These are phyloP conservation scores for Pseudopithomyces maydicus DNA, from an alignment of 2,329 filamentous ascomycete genomes.

Conservation along the genomic window DNA sequence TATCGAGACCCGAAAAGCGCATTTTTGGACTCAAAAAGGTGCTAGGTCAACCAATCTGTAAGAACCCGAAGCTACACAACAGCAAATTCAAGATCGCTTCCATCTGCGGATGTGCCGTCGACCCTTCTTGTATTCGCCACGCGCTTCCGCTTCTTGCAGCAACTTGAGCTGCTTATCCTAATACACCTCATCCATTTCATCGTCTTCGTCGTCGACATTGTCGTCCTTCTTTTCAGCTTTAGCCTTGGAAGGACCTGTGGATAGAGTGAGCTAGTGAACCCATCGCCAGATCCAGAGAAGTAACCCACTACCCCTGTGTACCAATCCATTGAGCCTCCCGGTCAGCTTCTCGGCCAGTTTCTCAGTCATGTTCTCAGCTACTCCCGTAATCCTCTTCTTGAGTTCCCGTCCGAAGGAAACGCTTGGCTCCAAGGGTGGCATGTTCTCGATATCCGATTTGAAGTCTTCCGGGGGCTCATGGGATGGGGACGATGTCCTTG, in stretches of 20 bases:
- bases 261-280: not conserved
- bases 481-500: not conserved
- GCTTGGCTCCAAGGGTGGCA: not conserved
- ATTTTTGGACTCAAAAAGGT: too few relatives aligned
- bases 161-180: not conserved
- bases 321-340: not conserved
- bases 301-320: not conserved
- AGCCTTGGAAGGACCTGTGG: not conserved
- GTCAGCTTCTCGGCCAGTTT: not conserved
- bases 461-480: not conserved
- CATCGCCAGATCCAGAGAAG: not conserved
- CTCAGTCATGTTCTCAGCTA: too few relatives aligned
- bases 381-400: not conserved
- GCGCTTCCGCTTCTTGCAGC: not conserved
- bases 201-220: not conserved
- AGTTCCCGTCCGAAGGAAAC: not conserved
- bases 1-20: too few relatives aligned
- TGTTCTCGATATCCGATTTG: not conserved
- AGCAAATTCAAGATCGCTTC: too few relatives aligned
- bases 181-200: not conserved
- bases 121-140: too few relatives aligned
- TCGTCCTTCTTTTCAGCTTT: not conserved
- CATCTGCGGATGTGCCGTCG: too few relatives aligned
- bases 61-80: too few relatives aligned
- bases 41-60: too few relatives aligned